phyloP scores from a whole-genome alignment of 1,284 basidiomycete species.

The Gymnopus androsaceus region DNA sequence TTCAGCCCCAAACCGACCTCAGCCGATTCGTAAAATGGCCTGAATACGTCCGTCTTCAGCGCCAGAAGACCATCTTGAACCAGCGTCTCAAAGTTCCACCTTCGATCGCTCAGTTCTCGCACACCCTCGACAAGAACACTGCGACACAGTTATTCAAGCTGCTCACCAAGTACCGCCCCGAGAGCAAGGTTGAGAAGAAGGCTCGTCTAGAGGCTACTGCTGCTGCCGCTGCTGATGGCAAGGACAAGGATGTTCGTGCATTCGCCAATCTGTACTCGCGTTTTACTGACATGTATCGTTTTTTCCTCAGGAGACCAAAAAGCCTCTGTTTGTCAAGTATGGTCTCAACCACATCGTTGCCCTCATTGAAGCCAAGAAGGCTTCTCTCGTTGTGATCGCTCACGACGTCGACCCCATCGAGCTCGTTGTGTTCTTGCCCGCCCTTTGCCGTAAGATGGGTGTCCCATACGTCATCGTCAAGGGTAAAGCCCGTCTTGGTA shows the following conservation, averaged over 20 bases:
- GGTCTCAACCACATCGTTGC: slow-evolving; percentile 97
- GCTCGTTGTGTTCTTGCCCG: slow-evolving; percentile 96
- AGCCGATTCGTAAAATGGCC: slow-evolving; percentile 99
- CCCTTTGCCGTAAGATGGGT: slow-evolving; percentile 99
- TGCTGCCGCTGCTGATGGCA: slow-evolving; percentile 75
- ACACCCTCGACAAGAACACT: slow-evolving; percentile 99
- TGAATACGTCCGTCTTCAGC: slow-evolving; percentile 96
- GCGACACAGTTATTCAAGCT: slow-evolving; percentile 98
- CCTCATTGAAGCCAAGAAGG: slow-evolving; percentile 97
- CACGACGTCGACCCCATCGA: slow-evolving; percentile 99
- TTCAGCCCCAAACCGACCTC: slow-evolving; percentile 88
- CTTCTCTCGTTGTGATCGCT: slow-evolving; percentile 93
- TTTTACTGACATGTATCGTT: slow-evolving; percentile 22
- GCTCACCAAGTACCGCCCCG: slow-evolving; percentile 94
- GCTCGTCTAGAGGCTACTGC: slow-evolving; percentile 82
- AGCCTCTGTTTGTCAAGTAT: slow-evolving; percentile 95
- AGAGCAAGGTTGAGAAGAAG: slow-evolving; percentile 98
- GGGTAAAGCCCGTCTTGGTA: slow-evolving; percentile 87
- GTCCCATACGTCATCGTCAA: slow-evolving; percentile 98
- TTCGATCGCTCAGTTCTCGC: slow-evolving; percentile 96
- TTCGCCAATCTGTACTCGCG: not conserved
- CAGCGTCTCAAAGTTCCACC: slow-evolving; percentile 99
- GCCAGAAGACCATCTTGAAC: slow-evolving; percentile 98
- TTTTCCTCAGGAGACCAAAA: slow-evolving; percentile 78
- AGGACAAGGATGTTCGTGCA: slow-evolving; percentile 44